Evolutionary conservation across 2,329 filamentous ascomycete species (phyloP).

Genomic region (Penicillium sp.): DNA sequence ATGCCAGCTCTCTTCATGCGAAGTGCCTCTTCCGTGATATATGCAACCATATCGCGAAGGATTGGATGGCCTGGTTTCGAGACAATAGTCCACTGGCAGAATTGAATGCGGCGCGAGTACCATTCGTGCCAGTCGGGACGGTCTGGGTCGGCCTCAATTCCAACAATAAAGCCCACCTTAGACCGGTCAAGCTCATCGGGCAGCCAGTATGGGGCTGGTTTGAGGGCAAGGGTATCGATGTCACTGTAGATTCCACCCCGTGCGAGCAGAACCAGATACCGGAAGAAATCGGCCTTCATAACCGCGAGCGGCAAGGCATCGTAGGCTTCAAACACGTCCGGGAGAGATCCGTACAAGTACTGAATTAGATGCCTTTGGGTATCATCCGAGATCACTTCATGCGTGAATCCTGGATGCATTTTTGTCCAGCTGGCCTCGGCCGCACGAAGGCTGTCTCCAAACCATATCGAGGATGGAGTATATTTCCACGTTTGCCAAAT

Average conservation of each 20-base stretch:
- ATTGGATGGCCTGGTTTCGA: slow-evolving; percentile 92
- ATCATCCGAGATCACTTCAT: slow-evolving; percentile 94
- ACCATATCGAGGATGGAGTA: slow-evolving; percentile 75
- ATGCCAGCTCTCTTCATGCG: slow-evolving; percentile 69
- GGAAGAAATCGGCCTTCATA: slow-evolving; percentile 77
- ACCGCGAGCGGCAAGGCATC: slow-evolving; percentile 72
- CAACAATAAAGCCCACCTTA: slow-evolving; percentile 82
- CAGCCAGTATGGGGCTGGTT: slow-evolving; percentile 85
- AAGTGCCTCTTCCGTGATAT: slow-evolving; percentile 82
- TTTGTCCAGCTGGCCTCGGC: slow-evolving; percentile 89
- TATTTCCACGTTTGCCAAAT: slow-evolving; percentile 99
- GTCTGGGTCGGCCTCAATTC: slow-evolving; percentile 95
- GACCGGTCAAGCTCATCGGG: slow-evolving; percentile 75
- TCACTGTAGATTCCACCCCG: slow-evolving; percentile 84
- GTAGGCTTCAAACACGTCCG: slow-evolving; percentile 79
- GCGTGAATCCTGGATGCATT: slow-evolving; percentile 85
- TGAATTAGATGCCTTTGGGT: slow-evolving; percentile 79
- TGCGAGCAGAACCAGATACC: slow-evolving; percentile 74
- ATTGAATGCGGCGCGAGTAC: slow-evolving; percentile 96
- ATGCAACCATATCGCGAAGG: slow-evolving; percentile 81
- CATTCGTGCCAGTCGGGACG: slow-evolving; percentile 89
- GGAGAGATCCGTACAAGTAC: slow-evolving; percentile 82
- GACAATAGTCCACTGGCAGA: slow-evolving; percentile 99
- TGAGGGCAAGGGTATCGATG: slow-evolving; percentile 87
- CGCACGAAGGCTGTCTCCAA: slow-evolving; percentile 73